These are phyloP conservation scores for Brasilioporus rufonigricans DNA, from an alignment of 768 basidiomycete genomes.

Conservation along the genomic window DNA sequence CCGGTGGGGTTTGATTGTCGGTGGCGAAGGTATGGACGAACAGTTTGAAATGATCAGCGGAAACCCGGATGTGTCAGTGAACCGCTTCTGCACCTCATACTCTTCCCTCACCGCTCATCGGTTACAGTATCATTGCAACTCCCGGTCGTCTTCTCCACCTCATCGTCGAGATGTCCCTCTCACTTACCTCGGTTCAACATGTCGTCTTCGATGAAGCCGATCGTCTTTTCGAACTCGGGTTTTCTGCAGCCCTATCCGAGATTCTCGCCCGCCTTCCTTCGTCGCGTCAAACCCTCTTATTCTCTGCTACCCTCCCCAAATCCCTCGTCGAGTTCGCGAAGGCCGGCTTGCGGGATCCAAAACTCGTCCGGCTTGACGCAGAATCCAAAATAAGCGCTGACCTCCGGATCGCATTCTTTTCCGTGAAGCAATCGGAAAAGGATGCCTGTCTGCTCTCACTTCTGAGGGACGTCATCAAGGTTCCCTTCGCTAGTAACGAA, in stretches of 20 bases:
- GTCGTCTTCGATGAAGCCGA: slow-evolving; percentile 98
- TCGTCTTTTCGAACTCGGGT: slow-evolving; percentile 98
- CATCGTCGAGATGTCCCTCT: slow-evolving; percentile 93
- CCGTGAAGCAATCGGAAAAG: slow-evolving; percentile 89
- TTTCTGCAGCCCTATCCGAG: slow-evolving; percentile 87
- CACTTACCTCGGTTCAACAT: slow-evolving; percentile 82
- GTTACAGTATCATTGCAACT: slow-evolving; percentile 86
- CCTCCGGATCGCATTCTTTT: slow-evolving; percentile 92
- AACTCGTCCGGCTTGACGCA: slow-evolving; percentile 92
- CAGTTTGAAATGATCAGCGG: slow-evolving; percentile 94
- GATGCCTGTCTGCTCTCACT: slow-evolving; percentile 85
- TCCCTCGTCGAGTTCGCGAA: slow-evolving; percentile 98
- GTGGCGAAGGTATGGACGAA: slow-evolving; percentile 92
- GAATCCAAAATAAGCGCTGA: slow-evolving; percentile 96
- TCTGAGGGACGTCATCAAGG: slow-evolving; percentile 82
- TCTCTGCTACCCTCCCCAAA: slow-evolving; percentile 95
- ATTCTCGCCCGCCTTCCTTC: slow-evolving; percentile 86
- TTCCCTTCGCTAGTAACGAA: slow-evolving; percentile 53
- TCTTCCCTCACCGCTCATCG: slow-evolving; percentile 12
- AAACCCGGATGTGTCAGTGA: slow-evolving; percentile 90
- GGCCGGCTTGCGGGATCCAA: slow-evolving; percentile 90
- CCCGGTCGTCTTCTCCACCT: slow-evolving; percentile 97
- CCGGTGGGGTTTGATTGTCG: slow-evolving; percentile 93
- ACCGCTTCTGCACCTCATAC: slow-evolving; percentile 1
- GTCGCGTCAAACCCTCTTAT: slow-evolving; percentile 88